Percentiles rank a stretch among this genome's conserved stretches.
Evolutionary conservation across 768 basidiomycete species (phyloP).

Genomic region (Mycena filopes): DNA sequence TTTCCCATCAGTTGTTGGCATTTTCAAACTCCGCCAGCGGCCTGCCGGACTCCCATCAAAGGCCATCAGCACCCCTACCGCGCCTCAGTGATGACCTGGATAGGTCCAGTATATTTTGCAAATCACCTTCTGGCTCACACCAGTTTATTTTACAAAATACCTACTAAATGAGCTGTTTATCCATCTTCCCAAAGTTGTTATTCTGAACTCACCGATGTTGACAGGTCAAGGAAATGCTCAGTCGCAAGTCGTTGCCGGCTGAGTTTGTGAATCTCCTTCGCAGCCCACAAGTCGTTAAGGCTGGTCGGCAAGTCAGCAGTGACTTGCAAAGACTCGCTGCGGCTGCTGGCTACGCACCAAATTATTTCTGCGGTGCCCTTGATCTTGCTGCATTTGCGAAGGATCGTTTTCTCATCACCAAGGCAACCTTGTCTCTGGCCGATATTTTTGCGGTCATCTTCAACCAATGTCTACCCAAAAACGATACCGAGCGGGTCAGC

Average conservation of each 20-base stretch:
- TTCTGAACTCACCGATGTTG: no score
- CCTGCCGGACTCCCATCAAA: no score
- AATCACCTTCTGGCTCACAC: no score
- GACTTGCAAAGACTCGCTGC: slow-evolving; percentile 15
- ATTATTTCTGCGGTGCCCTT: slow-evolving; percentile 12
- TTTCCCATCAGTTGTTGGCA: no score
- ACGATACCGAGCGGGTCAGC: slow-evolving; percentile 16
- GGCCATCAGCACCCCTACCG: no score
- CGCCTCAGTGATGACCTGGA: no score
- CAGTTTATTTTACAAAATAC: not conserved
- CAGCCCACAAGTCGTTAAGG: slow-evolving; percentile 17
- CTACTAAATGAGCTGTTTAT: not conserved
- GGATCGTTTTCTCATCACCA: slow-evolving; percentile 11
- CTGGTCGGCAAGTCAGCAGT: slow-evolving; percentile 20
- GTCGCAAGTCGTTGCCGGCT: not conserved
- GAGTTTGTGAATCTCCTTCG: slow-evolving; percentile 4
- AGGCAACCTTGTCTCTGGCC: slow-evolving; percentile 10
- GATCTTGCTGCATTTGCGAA: slow-evolving; percentile 21
- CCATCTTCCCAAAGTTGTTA: no score
- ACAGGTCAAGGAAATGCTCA: slow-evolving; percentile 8
- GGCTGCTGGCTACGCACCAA: slow-evolving; percentile 3
- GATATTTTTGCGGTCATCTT: slow-evolving; percentile 22
- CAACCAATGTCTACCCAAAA: slow-evolving; percentile 15
- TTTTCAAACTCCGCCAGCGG: no score
- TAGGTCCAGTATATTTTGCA: no score